Evolutionary conservation across 2,329 filamentous ascomycete species (phyloP).

Genomic region (Aspergillus costaricaensis): DNA sequence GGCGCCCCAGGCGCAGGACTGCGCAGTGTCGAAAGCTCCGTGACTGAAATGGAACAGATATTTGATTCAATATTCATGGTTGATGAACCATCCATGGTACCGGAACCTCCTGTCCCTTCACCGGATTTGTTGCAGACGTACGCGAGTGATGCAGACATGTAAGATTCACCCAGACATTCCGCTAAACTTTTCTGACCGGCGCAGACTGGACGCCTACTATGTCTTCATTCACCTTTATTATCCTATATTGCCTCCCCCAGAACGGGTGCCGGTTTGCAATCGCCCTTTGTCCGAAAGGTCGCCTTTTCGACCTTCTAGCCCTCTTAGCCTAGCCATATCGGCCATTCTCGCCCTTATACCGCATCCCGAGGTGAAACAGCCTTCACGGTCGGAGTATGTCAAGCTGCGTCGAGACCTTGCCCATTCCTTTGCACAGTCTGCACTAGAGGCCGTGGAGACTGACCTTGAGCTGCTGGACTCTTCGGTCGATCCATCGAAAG

Average conservation of each 20-base stretch:
- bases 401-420: constrained; percentile 26
- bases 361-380: constrained; percentile 23
- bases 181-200: not conserved
- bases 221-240: constrained; percentile 34
- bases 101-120: not conserved
- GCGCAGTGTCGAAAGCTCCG: constrained; percentile 49
- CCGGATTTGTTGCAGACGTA: constrained; percentile 44
- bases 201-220: constrained; percentile 34
- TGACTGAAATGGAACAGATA: constrained; percentile 52
- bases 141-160: constrained; percentile 46
- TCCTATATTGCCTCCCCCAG: constrained; percentile 31
- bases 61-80: constrained; percentile 43
- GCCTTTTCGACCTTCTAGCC: constrained; percentile 25
- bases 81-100: not conserved
- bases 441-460: constrained; percentile 28
- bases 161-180: constrained; percentile 17
- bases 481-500: not conserved
- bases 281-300: constrained; percentile 13
- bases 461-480: constrained; percentile 27
- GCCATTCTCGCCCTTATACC: constrained; percentile 32
- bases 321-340: constrained; percentile 30
- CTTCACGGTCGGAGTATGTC: constrained; percentile 22
- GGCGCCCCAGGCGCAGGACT: constrained; percentile 54
- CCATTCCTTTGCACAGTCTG: constrained; percentile 27
- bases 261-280: constrained; percentile 17